Base-by-base conservation (phyloP, 2,329 filamentous ascomycete species). In the Aureobasidium uvarum region DNA sequence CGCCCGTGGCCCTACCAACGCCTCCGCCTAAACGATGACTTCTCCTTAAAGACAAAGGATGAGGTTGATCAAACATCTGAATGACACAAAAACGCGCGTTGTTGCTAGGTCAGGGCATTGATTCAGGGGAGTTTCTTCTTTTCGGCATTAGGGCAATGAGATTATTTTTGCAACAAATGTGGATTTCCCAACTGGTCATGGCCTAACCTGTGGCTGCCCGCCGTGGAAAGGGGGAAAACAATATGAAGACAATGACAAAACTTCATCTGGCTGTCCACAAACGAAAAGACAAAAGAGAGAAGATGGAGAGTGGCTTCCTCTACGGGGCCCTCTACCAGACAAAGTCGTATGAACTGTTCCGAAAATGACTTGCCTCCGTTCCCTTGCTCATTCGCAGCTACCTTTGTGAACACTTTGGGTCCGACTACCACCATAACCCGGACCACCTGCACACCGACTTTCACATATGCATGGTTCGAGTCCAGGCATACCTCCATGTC, bases 1-100 rank as follows among this genome's bases (percentile, higher is more conserved):
- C 77, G 84, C 92, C 74, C 88, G 89, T 74, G 91, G 90, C 76
- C 83, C 86, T 74, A 73, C 78, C 70, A 79, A 73, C 63, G 51
- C 56, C n/a, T 65, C 58, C 58, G 58, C 58, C 58, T 62, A 62
- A 62, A 62, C 58, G 58, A 62, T 58, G 54, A 58, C 54, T n/a
- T 39, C 39, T 38, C 36, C 51, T 54, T 23, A 54, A 54, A 36
- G 28, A 36, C n/a, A 31, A 36, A 54, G 36, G 36, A 41, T 5
- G 33, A 13, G 36, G 52, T 55, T 55, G 52, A 55, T 55, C 52
- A 55, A 55, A 54, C 8, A 54, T 55, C 31, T 25, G 36, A 39
- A 55, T 25, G 36, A 55, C 48, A 43, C 25, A 55, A 55, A 55
- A 55, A 33, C 36, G 52, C 36, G 33, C 16, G 18, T 55, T 55